Evolutionary conservation across 306 rosid genomes (phyloP), one percentile per base, ranked within the genome.

Genomic region (Quercus dentata): DNA sequence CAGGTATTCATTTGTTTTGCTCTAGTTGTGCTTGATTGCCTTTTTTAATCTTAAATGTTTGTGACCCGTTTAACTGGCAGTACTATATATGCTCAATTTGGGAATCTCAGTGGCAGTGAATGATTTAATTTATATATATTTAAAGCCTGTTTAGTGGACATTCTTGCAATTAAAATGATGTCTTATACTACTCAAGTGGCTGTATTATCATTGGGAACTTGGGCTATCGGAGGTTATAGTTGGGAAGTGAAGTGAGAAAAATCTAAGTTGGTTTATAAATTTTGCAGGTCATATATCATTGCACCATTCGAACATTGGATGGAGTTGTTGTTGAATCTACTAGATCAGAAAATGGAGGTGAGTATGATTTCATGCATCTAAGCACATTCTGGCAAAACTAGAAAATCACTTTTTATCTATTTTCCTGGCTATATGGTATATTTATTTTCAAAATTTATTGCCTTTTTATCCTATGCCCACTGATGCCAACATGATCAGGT

Each of bases 271-370:
- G 61, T 58, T 70, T 81, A 10, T 75, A 33, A 70, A 70, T 79
- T 84, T 81, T 81, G 77, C 83, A 96, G 97, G 89, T 96, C 75
- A 82, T 96, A 31, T 96, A 93, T 85, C 97, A 96, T 78, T 77
- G 83, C 80, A 91, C 94, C 19, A 61, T 91, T 77, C 90, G 97
- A 76, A 96, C 98, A 8, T 83, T 93, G 86, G 98, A 96, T 33
- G 99, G 98, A 79, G 92, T 96, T 44, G 80, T 93, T 68, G 97
- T 93, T 74, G 90, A 96, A 76, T 96, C 98, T 44, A 89, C 94
- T 23, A 80, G 97, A 77, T 80, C 87, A 4, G 94, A 96, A 23
- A 71, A 59, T 56, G 98, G 98, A 83, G 99, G 99, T 93, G 80
- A 88, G 89, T 73, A 49, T 72, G 81, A 72, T 81, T 72, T 65